Percentiles rank a stretch among this genome's conserved stretches.
These are phyloP conservation scores for Trichoderma cornu-damae DNA, from an alignment of 2,329 filamentous ascomycete species.

Conservation along the genomic window DNA sequence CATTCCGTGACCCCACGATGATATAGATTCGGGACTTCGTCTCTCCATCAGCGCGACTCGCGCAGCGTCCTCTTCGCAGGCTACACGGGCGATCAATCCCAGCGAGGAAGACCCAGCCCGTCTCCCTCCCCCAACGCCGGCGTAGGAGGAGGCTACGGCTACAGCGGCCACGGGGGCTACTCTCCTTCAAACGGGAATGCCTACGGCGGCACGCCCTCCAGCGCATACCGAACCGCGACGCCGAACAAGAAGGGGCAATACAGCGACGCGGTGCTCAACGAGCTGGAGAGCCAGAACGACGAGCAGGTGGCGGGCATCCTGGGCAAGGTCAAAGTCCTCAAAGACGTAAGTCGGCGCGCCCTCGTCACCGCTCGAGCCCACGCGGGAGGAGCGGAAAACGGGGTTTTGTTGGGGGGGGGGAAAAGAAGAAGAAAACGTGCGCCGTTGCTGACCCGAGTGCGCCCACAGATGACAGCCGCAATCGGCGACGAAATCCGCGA, in stretches of 20 bases:
- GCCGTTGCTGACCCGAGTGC: background rate
- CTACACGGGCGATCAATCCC: constrained; percentile 51
- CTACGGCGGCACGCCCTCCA: constrained; percentile 25
- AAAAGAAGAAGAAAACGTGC: background rate
- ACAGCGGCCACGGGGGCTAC: constrained; percentile 28
- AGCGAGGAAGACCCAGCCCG: constrained; percentile 37
- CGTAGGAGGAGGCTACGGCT: constrained; percentile 21
- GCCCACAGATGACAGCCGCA: constrained; percentile 71
- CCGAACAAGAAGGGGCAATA: constrained; percentile 83
- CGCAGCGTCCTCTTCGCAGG: constrained; percentile 70
- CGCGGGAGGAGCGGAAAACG: too few species aligned
- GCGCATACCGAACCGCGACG: constrained; percentile 60
- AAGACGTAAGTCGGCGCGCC: constrained; percentile 60
- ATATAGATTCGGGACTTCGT: constrained; percentile 59
- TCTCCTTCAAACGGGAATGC: constrained; percentile 40
- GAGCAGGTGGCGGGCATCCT: constrained; percentile 83
- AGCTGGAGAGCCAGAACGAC: constrained; percentile 95
- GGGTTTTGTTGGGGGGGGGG: background rate
- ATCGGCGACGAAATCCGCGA: constrained; percentile 96
- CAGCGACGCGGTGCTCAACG: constrained; percentile 82
- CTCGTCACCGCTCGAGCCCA: too few species aligned
- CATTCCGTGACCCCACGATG: background rate
- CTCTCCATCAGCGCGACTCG: constrained; percentile 68
- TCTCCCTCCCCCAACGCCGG: constrained; percentile 40
- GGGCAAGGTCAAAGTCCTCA: constrained; percentile 82